Evolutionary conservation across 176 grass and related monocot genomes (phyloP).

Genomic region (Zea luxurians): DNA sequence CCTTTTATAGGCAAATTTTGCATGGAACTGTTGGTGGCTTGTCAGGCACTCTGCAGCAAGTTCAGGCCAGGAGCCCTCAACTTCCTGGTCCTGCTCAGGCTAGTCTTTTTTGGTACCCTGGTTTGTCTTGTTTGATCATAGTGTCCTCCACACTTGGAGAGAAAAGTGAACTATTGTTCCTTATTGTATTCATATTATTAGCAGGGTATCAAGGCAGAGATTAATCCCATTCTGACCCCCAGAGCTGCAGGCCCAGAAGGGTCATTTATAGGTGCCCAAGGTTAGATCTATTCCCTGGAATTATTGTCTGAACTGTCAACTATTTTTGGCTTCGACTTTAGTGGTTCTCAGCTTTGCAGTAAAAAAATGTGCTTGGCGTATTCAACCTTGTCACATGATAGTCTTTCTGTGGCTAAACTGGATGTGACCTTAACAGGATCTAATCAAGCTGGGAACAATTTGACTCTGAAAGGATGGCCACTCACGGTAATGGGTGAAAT

Average conservation of each 20-base stretch:
- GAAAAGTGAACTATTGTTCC: not conserved
- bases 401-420: conserved; percentile 31
- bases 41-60: conserved; percentile 79
- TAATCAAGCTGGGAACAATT: conserved; percentile 90
- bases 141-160: not conserved
- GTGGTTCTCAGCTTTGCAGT: conserved; percentile 1
- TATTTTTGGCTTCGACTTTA: conserved; percentile 12
- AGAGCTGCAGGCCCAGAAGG: conserved; percentile 77
- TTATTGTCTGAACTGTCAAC: conserved; percentile 9
- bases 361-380: conserved; percentile 12
- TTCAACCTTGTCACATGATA: conserved; percentile 17
- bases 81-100: conserved; percentile 85
- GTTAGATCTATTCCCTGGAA: conserved; percentile 33
- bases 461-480: conserved; percentile 99
- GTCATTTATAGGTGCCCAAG: conserved; percentile 84
- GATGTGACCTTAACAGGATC: conserved; percentile 61
- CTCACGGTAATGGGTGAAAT: conserved; percentile 68
- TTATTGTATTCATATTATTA: conserved; percentile 42
- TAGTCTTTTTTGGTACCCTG: conserved; percentile 27
- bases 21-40: conserved; percentile 82
- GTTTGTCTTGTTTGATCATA: conserved; percentile 19
- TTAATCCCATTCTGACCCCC: conserved; percentile 83
- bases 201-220: conserved; percentile 91
- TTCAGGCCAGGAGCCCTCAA: conserved; percentile 81
- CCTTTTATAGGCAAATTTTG: conserved; percentile 72